Percentiles rank a stretch among this genome's conserved stretches.
These are phyloP conservation scores for Daldinia bambusicola DNA, from an alignment of 495 filamentous ascomycete species.

Conservation along the genomic window DNA sequence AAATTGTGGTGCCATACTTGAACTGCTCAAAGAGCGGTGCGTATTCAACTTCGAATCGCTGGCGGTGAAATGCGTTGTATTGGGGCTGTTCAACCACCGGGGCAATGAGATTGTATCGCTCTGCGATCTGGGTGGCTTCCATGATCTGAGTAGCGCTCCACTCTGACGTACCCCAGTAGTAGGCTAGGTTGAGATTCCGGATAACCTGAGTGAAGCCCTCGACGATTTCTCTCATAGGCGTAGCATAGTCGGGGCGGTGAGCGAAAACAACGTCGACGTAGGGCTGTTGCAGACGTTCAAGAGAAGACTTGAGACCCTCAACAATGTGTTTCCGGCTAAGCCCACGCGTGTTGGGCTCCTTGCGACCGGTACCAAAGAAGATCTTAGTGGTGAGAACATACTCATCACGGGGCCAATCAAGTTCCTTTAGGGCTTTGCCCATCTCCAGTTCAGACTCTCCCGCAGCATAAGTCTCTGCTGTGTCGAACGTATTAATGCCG, in stretches of 20 bases:
- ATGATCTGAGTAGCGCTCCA: slow-evolving; percentile 66
- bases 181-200: slow-evolving; percentile 66
- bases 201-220: slow-evolving; percentile 64
- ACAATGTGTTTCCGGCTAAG: slow-evolving; percentile 60
- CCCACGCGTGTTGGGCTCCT: slow-evolving; percentile 62
- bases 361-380: slow-evolving; percentile 58
- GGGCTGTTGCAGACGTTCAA: slow-evolving; percentile 55
- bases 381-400: slow-evolving; percentile 58
- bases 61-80: slow-evolving; percentile 66
- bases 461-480: slow-evolving; percentile 61
- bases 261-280: slow-evolving; percentile 63
- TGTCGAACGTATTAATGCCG: slow-evolving; percentile 67
- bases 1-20: slow-evolving; percentile 77
- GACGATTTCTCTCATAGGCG: slow-evolving; percentile 62
- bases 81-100: slow-evolving; percentile 68
- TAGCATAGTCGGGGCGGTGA: slow-evolving; percentile 56
- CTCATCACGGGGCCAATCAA: slow-evolving; percentile 56
- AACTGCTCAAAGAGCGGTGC: slow-evolving; percentile 68
- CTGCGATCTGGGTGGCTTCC: slow-evolving; percentile 64
- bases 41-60: slow-evolving; percentile 72
- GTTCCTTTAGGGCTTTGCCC: slow-evolving; percentile 62
- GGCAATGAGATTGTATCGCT: slow-evolving; percentile 66
- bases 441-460: slow-evolving; percentile 65
- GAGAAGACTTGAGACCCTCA: slow-evolving; percentile 59
- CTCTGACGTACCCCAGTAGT: slow-evolving; percentile 66